Conservation (phyloP, 108 stramenopile species). For the Cyclostephanos invisitatus region DNA sequence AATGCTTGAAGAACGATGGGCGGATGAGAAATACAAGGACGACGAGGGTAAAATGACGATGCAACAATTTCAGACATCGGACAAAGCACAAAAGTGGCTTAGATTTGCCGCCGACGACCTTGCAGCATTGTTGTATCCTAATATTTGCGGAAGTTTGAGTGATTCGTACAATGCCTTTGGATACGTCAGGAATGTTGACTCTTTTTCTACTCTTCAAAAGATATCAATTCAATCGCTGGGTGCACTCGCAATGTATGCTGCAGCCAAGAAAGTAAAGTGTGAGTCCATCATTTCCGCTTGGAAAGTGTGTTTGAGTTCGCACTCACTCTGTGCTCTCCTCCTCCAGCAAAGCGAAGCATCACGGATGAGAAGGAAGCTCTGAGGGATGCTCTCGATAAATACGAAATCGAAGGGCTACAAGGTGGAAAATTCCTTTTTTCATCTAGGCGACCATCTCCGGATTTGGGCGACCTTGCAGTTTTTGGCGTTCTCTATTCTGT, state of each 20-base stretch:
- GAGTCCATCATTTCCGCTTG: conserved; percentile 41
- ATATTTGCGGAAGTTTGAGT: conserved; percentile 77
- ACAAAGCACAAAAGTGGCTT: conserved; percentile 64
- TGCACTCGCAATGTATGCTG: conserved; percentile 87
- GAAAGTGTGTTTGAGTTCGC: neutral
- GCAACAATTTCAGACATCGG: conserved; percentile 51
- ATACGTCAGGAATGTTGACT: conserved; percentile 70
- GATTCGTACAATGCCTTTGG: conserved; percentile 82
- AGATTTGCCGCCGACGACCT: conserved; percentile 82
- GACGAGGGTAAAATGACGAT: conserved; percentile 37
- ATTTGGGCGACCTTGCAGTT: conserved; percentile 84
- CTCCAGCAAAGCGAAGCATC: conserved; percentile 71
- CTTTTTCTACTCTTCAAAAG: conserved; percentile 65
- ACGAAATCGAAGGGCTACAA: conserved; percentile 58
- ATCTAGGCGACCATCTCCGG: conserved; percentile 38
- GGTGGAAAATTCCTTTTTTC: conserved; percentile 39
- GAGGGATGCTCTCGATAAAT: conserved; percentile 55
- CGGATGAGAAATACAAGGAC: conserved; percentile 23
- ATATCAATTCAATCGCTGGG: conserved; percentile 69
- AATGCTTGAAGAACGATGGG: conserved; percentile 30
- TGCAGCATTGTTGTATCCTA: conserved; percentile 87
- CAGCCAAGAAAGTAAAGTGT: conserved; percentile 83
- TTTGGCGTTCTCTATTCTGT: conserved; percentile 82
- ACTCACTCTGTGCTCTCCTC: conserved; percentile 1
- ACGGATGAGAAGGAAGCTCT: conserved; percentile 77